phyloP scores from a whole-genome alignment of 768 basidiomycete genomes.

The Thelephora ganbajun region DNA sequence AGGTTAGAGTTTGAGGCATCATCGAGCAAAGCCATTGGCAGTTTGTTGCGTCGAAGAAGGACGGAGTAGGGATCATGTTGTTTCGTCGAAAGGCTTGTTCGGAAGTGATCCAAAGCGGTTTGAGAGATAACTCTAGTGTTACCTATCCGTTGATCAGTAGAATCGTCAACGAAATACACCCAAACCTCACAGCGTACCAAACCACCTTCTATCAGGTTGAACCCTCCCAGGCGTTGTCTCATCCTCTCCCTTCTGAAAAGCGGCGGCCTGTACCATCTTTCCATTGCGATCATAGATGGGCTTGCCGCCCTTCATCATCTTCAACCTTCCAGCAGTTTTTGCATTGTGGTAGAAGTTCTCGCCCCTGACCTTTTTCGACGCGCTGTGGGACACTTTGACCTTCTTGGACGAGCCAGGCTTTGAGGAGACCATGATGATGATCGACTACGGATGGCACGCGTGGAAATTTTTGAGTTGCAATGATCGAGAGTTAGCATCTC shows the following conservation, averaged over 20 bases:
- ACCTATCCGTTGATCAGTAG: conserved; percentile 30
- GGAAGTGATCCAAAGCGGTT: conserved; percentile 89
- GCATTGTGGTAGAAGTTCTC: conserved; percentile 99
- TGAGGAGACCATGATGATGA: too few species aligned
- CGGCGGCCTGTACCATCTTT: conserved; percentile 85
- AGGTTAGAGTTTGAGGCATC: conserved; percentile 71
- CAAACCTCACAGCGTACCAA: conserved; percentile 45
- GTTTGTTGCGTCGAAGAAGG: conserved; percentile 82
- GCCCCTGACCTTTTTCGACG: conserved; percentile 67
- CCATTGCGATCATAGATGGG: conserved; percentile 84
- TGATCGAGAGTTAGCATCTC: too few species aligned
- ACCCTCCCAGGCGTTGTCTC: conserved; percentile 85
- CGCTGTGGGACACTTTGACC: conserved; percentile 28
- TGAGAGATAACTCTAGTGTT: conserved; percentile 99
- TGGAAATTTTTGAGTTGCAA: too few species aligned
- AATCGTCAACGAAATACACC: not conserved
- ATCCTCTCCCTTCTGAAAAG: conserved; percentile 90
- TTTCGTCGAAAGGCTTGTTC: conserved; percentile 70
- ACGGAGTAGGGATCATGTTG: conserved; percentile 96
- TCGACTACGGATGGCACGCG: too few species aligned
- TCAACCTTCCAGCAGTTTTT: conserved; percentile 69
- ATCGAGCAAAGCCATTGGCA: conserved; percentile 92
- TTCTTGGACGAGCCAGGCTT: conserved; percentile 16
- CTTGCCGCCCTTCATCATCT: conserved; percentile 90
- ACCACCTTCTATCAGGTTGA: conserved; percentile 94